phyloP scores from a whole-genome alignment of 148 eudicot species.

The Cornus florida region DNA sequence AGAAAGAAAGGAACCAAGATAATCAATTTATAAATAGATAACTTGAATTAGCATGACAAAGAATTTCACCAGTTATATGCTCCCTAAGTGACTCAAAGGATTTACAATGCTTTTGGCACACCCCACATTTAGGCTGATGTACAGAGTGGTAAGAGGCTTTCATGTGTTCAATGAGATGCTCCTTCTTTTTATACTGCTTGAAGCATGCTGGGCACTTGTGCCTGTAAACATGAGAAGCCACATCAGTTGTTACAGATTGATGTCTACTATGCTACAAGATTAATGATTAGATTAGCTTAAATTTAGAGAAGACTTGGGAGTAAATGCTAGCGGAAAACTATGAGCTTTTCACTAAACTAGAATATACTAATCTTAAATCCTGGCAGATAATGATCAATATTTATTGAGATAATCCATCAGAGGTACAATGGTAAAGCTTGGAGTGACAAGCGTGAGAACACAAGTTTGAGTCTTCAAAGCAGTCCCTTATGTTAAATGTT shows the following conservation, averaged over 20 bases:
- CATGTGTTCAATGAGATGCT: conserved; percentile 80
- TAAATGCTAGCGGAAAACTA: neutral
- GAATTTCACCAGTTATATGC: conserved; percentile 55
- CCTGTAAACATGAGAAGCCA: conserved; percentile 28
- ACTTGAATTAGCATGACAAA: neutral
- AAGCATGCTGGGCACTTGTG: conserved; percentile 76
- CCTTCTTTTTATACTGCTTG: conserved; percentile 76
- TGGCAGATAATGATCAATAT: neutral
- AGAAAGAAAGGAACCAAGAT: conserved; percentile 7
- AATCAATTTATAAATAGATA: neutral
- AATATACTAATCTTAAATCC: neutral
- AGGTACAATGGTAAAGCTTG: too few species aligned
- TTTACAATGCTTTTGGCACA: conserved; percentile 72
- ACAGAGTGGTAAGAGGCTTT: conserved; percentile 62
- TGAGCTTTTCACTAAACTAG: neutral
- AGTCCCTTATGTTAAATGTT: too few species aligned
- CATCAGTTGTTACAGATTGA: neutral
- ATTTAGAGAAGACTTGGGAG: neutral
- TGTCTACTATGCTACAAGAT: neutral
- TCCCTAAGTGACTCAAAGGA: conserved; percentile 76
- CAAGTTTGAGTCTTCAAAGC: too few species aligned
- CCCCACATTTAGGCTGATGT: conserved; percentile 74
- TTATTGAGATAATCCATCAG: neutral
- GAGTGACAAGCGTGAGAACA: too few species aligned
- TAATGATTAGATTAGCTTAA: neutral